A percentile compares a stretch with the other conserved stretches of the same genome.
Evolutionary conservation across 768 basidiomycete genomes (phyloP).

Genomic region (Tylopilus subfusipes): DNA sequence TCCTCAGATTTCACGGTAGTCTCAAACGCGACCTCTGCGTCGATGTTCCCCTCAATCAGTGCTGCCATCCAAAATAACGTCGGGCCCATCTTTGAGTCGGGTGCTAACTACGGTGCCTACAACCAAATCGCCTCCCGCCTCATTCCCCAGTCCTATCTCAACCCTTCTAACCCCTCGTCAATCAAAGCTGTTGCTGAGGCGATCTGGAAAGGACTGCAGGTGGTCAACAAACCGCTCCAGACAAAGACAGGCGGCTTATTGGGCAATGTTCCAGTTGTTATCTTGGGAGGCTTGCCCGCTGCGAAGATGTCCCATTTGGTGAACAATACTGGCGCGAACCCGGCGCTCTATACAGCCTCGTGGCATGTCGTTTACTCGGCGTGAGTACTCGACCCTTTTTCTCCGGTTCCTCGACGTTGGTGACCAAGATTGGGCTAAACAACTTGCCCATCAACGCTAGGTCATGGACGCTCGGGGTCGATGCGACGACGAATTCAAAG

Average conservation of each 20-base stretch:
- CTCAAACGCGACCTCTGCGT: conserved; percentile 12
- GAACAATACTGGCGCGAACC: conserved; percentile 17
- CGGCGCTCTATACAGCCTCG: conserved; percentile 8
- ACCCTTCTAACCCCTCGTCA: conserved; percentile 8
- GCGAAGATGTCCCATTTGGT: neutral
- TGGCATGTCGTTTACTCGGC: conserved; percentile 15
- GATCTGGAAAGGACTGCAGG: conserved; percentile 16
- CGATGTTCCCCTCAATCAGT: conserved; percentile 15
- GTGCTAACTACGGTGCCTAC: conserved; percentile 12
- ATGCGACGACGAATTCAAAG: neutral
- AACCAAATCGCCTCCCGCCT: conserved; percentile 18
- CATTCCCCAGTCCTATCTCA: conserved; percentile 13
- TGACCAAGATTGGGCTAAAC: neutral
- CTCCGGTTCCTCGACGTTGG: neutral
- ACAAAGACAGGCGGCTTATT: neutral
- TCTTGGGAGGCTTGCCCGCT: conserved; percentile 8
- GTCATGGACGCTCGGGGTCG: conserved; percentile 12
- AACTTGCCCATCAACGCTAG: neutral
- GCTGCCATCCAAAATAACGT: conserved; percentile 5
- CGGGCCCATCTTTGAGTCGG: conserved; percentile 11
- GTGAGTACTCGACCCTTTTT: conserved; percentile 4
- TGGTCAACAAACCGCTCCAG: conserved; percentile 4
- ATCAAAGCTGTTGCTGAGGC: conserved; percentile 10
- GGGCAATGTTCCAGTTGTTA: neutral
- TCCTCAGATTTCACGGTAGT: conserved; percentile 12